Conservation (phyloP, 495 filamentous ascomycete species). For the Geoglossum glabrum region DNA sequence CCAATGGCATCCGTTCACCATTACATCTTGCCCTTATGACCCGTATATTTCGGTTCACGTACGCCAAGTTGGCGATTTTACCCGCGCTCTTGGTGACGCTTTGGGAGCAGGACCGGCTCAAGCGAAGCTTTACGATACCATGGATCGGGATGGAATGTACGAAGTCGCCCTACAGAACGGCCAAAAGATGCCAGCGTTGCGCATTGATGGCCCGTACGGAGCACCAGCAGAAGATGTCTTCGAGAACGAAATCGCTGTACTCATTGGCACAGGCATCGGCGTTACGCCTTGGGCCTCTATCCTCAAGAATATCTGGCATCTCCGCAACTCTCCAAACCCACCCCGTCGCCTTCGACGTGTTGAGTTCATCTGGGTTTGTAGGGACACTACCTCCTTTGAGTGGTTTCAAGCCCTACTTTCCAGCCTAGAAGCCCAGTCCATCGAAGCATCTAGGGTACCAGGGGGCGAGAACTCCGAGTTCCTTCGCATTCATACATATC, state of each 20-base stretch:
- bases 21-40: constrained; percentile 94
- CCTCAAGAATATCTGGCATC: constrained; percentile 96
- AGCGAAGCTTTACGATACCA: constrained; percentile 61
- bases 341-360: constrained; percentile 78
- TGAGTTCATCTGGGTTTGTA: constrained; percentile 99
- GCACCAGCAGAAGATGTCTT: constrained; percentile 94
- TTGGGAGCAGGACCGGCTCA: constrained; percentile 78
- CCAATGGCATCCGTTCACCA: constrained; percentile 99
- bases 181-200: constrained; percentile 67
- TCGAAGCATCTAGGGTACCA: constrained; percentile 38
- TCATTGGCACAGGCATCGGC: constrained; percentile 94
- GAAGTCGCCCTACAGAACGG: constrained; percentile 91
- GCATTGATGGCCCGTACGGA: constrained; percentile 91
- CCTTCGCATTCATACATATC: constrained; percentile 93
- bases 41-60: constrained; percentile 86
- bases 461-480: constrained; percentile 58
- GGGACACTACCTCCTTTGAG: constrained; percentile 87
- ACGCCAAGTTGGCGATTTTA: constrained; percentile 93
- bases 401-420: constrained; percentile 94
- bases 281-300: constrained; percentile 96
- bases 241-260: constrained; percentile 92
- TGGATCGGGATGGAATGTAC: constrained; percentile 94
- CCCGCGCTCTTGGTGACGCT: constrained; percentile 68
- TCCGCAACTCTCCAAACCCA: constrained; percentile 66
- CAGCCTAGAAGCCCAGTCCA: constrained; percentile 73